A percentile compares a stretch with the other conserved stretches of the same genome.
phyloP scores from a whole-genome alignment of 2,329 filamentous ascomycete genomes.

The Pseudogymnoascus sp. region DNA sequence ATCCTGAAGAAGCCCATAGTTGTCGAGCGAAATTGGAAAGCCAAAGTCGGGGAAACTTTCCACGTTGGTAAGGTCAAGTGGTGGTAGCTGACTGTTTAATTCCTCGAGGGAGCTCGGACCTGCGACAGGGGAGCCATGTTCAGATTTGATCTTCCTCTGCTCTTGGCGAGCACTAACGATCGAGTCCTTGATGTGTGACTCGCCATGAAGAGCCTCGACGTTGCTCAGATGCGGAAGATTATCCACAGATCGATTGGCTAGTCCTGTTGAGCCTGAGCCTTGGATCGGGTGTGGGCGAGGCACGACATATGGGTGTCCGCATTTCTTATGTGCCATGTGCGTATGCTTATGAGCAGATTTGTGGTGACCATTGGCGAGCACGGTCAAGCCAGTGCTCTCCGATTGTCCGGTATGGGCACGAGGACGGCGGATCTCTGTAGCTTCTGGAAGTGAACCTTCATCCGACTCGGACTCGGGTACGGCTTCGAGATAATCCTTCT shows the following conservation, averaged over 20 bases:
- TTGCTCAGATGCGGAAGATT: conserved; percentile 35
- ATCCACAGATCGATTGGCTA: conserved; percentile 41
- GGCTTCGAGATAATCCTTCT: conserved; percentile 57
- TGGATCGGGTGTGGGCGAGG: conserved; percentile 52
- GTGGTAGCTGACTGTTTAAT: conserved; percentile 46
- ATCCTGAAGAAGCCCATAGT: conserved; percentile 44
- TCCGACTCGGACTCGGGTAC: conserved; percentile 59
- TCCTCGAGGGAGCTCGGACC: conserved; percentile 40
- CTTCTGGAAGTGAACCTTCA: conserved; percentile 38
- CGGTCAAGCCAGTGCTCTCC: conserved; percentile 46
- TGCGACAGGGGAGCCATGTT: conserved; percentile 53
- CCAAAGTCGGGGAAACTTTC: conserved; percentile 42
- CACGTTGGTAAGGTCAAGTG: conserved; percentile 51
- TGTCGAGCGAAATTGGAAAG: conserved; percentile 39
- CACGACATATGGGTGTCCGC: conserved; percentile 51
- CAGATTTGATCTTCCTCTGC: conserved; percentile 50
- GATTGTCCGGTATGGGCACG: conserved; percentile 55
- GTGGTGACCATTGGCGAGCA: conserved; percentile 58
- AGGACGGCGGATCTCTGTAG: conserved; percentile 39
- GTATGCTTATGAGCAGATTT: conserved; percentile 55
- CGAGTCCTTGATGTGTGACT: conserved; percentile 32
- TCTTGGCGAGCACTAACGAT: conserved; percentile 33
- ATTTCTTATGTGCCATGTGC: conserved; percentile 50
- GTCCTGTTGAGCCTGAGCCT: conserved; percentile 39
- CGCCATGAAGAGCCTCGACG: conserved; percentile 33